Percentiles rank a stretch among this genome's conserved stretches.
Conservation (phyloP, 768 basidiomycete species). For the Pholiota molesta region DNA sequence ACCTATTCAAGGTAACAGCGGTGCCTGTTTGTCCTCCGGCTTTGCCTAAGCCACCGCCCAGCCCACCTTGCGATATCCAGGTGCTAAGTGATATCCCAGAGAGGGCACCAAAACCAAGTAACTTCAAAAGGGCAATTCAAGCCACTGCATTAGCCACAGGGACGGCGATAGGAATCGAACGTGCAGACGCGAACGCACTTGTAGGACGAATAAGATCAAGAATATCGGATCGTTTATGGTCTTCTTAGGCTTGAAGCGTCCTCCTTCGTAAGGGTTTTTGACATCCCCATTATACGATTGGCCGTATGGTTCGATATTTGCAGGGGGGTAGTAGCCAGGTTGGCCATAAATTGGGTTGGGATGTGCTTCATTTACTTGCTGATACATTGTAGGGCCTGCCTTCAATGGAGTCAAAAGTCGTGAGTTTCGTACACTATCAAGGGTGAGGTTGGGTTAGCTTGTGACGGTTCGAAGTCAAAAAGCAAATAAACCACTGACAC, state of each 20-base stretch:
- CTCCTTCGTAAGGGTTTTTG: conserved; percentile 61
- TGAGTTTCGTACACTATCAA: not conserved
- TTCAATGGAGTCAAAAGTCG: not conserved
- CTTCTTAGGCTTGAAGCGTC: conserved; percentile 70
- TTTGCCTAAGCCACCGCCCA: conserved; percentile 73
- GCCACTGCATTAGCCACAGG: not conserved
- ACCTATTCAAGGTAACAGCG: conserved; percentile 68
- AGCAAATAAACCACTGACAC: not conserved
- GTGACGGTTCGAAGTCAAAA: not conserved
- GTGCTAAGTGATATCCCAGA: conserved; percentile 65
- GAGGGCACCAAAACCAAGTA: conserved; percentile 68
- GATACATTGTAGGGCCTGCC: conserved; percentile 21
- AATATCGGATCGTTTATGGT: conserved; percentile 74
- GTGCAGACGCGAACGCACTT: conserved; percentile 40
- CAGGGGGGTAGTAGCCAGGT: conserved; percentile 30
- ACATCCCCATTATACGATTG: conserved; percentile 28
- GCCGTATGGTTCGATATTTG: conserved; percentile 15
- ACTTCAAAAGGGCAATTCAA: conserved; percentile 34
- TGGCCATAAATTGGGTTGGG: conserved; percentile 43
- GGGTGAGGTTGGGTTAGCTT: not conserved
- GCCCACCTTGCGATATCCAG: conserved; percentile 66
- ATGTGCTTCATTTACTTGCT: conserved; percentile 30
- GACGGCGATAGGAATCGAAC: not conserved
- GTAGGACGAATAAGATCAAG: conserved; percentile 70
- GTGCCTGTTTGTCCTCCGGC: conserved; percentile 60